phyloP scores from a whole-genome alignment of 169 alveolate genomes.

The Theileria luwenshuni region DNA sequence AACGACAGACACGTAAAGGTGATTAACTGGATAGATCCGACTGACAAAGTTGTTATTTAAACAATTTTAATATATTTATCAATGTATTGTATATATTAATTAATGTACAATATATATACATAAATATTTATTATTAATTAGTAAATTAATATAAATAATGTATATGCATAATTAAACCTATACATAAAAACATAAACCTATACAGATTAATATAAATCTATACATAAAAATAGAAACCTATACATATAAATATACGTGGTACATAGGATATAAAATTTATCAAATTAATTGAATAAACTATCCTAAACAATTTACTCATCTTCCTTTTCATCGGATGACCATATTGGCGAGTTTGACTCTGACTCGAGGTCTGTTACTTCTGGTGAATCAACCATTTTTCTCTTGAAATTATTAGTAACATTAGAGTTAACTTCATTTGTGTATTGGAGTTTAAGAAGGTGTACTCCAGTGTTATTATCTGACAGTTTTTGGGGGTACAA shows the following conservation, averaged over 20 bases:
- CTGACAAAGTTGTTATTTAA: conserved; percentile 80
- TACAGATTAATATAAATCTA: not conserved
- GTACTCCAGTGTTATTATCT: conserved; percentile 8
- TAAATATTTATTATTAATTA: not conserved
- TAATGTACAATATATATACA: no score
- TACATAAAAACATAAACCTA: not conserved
- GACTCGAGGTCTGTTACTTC: conserved; percentile 9
- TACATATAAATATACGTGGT: not conserved
- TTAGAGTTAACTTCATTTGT: not conserved
- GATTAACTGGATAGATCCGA: conserved; percentile 89
- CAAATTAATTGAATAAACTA: not conserved
- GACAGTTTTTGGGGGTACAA: conserved; percentile 19
- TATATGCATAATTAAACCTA: not conserved
- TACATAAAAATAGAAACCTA: not conserved
- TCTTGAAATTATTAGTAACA: conserved; percentile 6
- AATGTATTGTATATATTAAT: not conserved
- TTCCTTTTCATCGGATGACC: conserved; percentile 54
- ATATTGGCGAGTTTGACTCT: conserved; percentile 45
- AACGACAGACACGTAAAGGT: conserved; percentile 77
- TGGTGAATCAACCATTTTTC: conserved; percentile 35
- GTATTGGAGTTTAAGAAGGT: conserved; percentile 11
- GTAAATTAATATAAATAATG: not conserved
- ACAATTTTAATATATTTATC: not conserved
- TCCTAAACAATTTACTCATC: conserved; percentile 15
- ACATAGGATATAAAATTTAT: not conserved